Percentiles rank a stretch among this genome's conserved stretches.
These are phyloP conservation scores for Melanopsichium pennsylvanicum DNA, from an alignment of 1,284 basidiomycete genomes.

Conservation along the genomic window DNA sequence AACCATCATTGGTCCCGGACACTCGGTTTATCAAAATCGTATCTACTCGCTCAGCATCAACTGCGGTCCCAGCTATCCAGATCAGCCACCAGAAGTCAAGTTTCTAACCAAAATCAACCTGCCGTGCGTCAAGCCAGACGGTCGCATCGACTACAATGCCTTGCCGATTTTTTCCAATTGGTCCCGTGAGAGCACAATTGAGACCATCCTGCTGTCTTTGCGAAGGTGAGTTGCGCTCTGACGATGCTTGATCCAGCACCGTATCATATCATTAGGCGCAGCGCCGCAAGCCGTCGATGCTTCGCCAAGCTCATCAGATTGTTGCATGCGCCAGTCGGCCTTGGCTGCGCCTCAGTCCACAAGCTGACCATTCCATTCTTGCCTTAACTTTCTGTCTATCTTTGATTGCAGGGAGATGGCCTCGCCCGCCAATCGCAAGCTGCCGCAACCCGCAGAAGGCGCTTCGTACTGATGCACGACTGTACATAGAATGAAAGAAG, in stretches of 20 bases:
- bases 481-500: constrained; percentile 36
- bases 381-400: background rate
- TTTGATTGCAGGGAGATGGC: constrained; percentile 84
- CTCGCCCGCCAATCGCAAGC: constrained; percentile 85
- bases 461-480: constrained; percentile 43
- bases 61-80: constrained; percentile 85
- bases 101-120: constrained; percentile 92
- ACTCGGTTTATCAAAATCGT: constrained; percentile 92
- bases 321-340: background rate
- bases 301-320: background rate
- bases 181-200: constrained; percentile 62
- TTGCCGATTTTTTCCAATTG: constrained; percentile 60
- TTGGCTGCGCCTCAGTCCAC: background rate
- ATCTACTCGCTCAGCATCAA: constrained; percentile 94
- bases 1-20: constrained; percentile 96
- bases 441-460: constrained; percentile 92
- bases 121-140: constrained; percentile 85
- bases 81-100: constrained; percentile 77
- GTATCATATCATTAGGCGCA: constrained; percentile 14
- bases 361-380: background rate
- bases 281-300: background rate
- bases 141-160: constrained; percentile 68
- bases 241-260: constrained; percentile 4
- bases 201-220: constrained; percentile 61
- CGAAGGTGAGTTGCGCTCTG: constrained; percentile 51